A percentile compares a stretch with the other conserved stretches of the same genome.
Conservation (phyloP, 768 basidiomycete species). For the Tricholoma terreum region DNA sequence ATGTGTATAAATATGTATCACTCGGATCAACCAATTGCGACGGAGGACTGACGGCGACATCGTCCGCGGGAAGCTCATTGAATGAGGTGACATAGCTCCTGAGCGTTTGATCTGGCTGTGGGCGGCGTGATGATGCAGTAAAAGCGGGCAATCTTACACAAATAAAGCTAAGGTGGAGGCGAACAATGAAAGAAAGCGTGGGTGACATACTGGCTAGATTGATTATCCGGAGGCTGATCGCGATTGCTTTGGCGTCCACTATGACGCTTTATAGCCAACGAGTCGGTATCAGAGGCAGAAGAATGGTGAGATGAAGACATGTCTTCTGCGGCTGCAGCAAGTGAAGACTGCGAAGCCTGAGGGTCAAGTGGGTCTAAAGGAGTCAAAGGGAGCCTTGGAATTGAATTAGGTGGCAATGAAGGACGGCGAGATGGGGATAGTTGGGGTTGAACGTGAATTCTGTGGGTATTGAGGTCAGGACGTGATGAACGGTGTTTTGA, state of each 20-base stretch:
- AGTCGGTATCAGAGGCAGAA: slow-evolving; percentile 1
- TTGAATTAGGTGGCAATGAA: slow-evolving; percentile 12
- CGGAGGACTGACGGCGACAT: slow-evolving; percentile 2
- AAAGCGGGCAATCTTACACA: slow-evolving; percentile 10
- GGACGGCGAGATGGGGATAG: slow-evolving; percentile 12
- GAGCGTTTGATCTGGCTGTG: slow-evolving; percentile 8
- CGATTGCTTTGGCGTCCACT: slow-evolving; percentile 6
- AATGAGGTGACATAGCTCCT: slow-evolving; percentile 5
- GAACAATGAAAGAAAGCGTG: neutral
- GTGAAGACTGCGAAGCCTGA: slow-evolving; percentile 12
- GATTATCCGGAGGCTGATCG: neutral
- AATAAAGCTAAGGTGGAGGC: neutral
- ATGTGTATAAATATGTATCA: slow-evolving; percentile 34
- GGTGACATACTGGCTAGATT: slow-evolving; percentile 8
- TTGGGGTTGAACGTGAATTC: slow-evolving; percentile 14
- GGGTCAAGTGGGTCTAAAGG: slow-evolving; percentile 9
- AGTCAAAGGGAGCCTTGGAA: slow-evolving; percentile 10
- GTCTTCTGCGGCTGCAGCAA: slow-evolving; percentile 9
- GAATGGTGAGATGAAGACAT: slow-evolving; percentile 6
- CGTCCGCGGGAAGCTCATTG: neutral
- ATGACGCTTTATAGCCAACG: slow-evolving; percentile 6
- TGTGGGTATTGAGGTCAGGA: slow-evolving; percentile 14
- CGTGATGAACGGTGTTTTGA: slow-evolving; percentile 18
- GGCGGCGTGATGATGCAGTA: slow-evolving; percentile 5
- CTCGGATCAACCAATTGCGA: slow-evolving; percentile 9